A percentile compares a stretch with the other conserved stretches of the same genome.
phyloP scores from a whole-genome alignment of 2,329 filamentous ascomycete genomes.

The Microcyclosporella mali region DNA sequence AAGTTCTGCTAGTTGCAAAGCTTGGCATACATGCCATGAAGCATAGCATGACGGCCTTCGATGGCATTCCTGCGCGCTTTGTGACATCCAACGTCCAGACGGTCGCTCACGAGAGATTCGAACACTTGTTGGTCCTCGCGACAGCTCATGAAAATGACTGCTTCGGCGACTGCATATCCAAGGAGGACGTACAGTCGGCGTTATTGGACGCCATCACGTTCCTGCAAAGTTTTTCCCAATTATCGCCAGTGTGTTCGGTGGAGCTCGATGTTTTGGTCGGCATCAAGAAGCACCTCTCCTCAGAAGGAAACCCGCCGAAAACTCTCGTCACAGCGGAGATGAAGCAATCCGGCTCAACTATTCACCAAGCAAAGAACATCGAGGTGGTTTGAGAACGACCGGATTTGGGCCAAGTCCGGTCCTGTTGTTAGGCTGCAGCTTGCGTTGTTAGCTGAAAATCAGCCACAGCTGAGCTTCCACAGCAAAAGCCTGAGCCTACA shows the following conservation, averaged over 20 bases:
- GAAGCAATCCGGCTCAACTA: no score
- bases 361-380: no score
- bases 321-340: no score
- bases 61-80: slow-evolving; percentile 58
- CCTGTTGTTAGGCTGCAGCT: no score
- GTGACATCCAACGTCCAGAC: slow-evolving; percentile 92
- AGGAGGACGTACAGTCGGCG: slow-evolving; percentile 50
- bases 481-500: no score
- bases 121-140: slow-evolving; percentile 77
- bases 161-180: slow-evolving; percentile 53
- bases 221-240: slow-evolving; percentile 59
- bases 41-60: slow-evolving; percentile 75
- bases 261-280: slow-evolving; percentile 1
- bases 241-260: slow-evolving; percentile 59
- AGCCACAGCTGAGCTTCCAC: no score
- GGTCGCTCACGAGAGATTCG: slow-evolving; percentile 90
- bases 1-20: slow-evolving; percentile 21
- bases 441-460: no score
- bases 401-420: no score
- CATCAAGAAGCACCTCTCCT: no score
- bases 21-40: slow-evolving; percentile 65
- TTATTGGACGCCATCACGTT: slow-evolving; percentile 68
- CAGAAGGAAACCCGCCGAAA: no score
- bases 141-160: slow-evolving; percentile 59
- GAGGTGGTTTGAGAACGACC: no score